These are phyloP conservation scores for Lentinula novae-zelandiae DNA, from an alignment of 1,284 basidiomycete species.

Conservation along the genomic window DNA sequence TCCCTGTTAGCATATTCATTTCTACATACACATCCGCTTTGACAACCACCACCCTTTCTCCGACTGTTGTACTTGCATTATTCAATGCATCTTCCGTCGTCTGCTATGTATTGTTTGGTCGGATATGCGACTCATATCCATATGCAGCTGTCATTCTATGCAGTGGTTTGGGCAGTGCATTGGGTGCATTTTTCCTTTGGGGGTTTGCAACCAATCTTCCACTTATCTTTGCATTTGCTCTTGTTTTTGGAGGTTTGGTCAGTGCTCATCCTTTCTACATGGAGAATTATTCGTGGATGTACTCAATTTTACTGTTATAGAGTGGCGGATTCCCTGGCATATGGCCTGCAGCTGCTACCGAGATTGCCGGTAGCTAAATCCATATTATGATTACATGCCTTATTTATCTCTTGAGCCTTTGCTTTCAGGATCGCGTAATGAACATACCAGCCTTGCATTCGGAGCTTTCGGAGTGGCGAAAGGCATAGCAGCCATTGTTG, in stretches of 20 bases:
- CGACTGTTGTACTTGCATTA: background rate
- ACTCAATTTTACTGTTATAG: background rate
- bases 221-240: background rate
- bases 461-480: background rate
- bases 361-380: background rate
- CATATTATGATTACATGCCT: background rate
- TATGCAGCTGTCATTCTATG: background rate
- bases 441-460: background rate
- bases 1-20: background rate
- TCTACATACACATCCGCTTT: background rate
- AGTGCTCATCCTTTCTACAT: background rate
- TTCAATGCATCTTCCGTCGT: constrained; percentile 1
- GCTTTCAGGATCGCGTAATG: background rate
- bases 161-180: background rate
- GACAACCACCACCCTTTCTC: background rate
- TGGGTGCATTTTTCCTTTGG: constrained; percentile 1
- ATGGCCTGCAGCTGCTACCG: background rate
- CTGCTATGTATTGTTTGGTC: background rate
- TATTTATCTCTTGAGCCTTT: background rate
- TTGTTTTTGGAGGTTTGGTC: background rate
- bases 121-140: background rate
- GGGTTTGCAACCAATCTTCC: background rate
- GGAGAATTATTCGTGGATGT: background rate
- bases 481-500: background rate
- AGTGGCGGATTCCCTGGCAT: background rate